Conservation (phyloP, 306 rosid species). For the Carpinus viminea region DNA sequence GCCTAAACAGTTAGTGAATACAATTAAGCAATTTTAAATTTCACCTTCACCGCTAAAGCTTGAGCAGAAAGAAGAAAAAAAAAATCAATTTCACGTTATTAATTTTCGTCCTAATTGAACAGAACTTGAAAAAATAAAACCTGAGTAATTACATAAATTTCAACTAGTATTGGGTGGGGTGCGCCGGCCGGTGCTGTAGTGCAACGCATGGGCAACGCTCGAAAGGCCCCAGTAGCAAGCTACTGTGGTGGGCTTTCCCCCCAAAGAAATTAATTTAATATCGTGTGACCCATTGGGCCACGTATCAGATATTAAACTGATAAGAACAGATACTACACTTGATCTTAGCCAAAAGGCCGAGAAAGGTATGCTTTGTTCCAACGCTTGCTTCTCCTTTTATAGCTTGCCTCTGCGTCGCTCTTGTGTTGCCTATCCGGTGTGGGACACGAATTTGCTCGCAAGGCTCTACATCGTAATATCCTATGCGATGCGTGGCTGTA, state of each 20-base stretch:
- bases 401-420: not conserved
- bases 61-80: too few species aligned
- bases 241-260: not conserved
- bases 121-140: too few species aligned
- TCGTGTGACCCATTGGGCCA: not conserved
- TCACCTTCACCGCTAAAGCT: too few species aligned
- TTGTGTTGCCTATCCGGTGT: not conserved
- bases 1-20: too few species aligned
- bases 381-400: not conserved
- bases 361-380: accelerated
- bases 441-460: not conserved
- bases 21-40: too few species aligned
- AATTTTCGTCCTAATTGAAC: too few species aligned
- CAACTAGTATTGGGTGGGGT: not conserved
- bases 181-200: not conserved
- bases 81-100: too few species aligned
- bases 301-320: slow-evolving; percentile 3
- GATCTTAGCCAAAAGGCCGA: slow-evolving; percentile 16
- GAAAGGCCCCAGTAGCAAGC: not conserved
- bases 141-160: too few species aligned
- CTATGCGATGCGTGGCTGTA: too few species aligned
- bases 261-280: not conserved
- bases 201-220: not conserved
- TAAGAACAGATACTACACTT: slow-evolving; percentile 3
- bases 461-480: too few species aligned